A percentile compares a stretch with the other conserved stretches of the same genome.
Evolutionary conservation across 805 yeast genomes (phyloP).

Genomic region (Aciculoconidium aculeatum): DNA sequence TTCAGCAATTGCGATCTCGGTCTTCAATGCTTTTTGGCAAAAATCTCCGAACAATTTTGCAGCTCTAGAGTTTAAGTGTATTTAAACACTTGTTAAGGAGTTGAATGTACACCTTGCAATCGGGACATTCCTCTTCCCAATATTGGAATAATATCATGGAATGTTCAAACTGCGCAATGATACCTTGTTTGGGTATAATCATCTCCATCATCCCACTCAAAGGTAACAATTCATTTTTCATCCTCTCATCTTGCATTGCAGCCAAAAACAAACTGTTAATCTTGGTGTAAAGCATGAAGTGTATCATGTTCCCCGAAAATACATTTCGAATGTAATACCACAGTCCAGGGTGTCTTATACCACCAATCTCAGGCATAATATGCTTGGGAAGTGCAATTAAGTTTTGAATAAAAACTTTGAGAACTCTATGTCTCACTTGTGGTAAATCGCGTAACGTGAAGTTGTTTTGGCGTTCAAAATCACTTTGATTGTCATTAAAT

Average conservation of each 20-base stretch:
- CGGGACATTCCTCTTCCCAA: constrained; percentile 31
- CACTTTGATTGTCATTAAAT: constrained; percentile 5
- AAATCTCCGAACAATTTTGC: constrained; percentile 15
- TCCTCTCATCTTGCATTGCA: constrained; percentile 10
- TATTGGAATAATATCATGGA: constrained; percentile 24
- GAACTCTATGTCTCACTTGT: constrained; percentile 18
- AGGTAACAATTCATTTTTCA: constrained; percentile 2
- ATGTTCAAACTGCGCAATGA: constrained; percentile 20
- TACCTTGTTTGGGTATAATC: constrained; percentile 9
- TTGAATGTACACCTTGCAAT: constrained; percentile 28
- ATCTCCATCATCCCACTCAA: constrained; percentile 10
- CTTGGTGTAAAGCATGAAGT: constrained; percentile 26
- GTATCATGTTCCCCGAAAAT: constrained; percentile 23
- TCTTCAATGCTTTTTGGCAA: no score
- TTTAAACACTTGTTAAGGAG: no score
- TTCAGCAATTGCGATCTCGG: no score
- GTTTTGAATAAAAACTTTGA: constrained; percentile 22
- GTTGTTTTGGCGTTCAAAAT: constrained; percentile 10
- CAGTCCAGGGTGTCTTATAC: constrained; percentile 36
- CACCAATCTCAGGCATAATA: constrained; percentile 29
- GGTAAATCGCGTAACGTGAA: constrained; percentile 17
- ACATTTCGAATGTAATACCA: constrained; percentile 34
- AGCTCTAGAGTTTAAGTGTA: no score
- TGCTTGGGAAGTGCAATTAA: constrained; percentile 27
- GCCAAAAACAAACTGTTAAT: constrained; percentile 16